Evolutionary conservation across 140 eudicot genomes (phyloP).

Genomic region (Oenanthe javanica): DNA sequence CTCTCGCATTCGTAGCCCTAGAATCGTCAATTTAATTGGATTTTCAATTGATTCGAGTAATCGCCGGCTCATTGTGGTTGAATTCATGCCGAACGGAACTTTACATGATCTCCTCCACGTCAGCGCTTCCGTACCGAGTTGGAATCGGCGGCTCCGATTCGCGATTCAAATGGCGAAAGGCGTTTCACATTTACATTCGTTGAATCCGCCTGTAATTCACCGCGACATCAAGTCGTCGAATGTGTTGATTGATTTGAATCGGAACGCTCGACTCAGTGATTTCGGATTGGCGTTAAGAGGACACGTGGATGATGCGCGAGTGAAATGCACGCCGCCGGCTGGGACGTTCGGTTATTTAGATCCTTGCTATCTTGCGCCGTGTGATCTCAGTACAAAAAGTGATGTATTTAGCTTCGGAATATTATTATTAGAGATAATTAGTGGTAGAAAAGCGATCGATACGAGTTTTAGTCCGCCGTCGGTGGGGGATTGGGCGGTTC

Average conservation of each 20-base stretch:
- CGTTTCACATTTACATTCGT: constrained; percentile 47
- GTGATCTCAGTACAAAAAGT: constrained; percentile 66
- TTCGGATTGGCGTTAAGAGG: constrained; percentile 82
- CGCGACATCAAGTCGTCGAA: constrained; percentile 85
- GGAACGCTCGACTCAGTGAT: constrained; percentile 65
- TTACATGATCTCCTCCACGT: constrained; percentile 52
- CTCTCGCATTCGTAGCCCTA: constrained; percentile 49
- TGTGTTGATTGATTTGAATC: constrained; percentile 50
- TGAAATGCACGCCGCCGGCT: constrained; percentile 75
- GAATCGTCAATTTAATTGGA: constrained; percentile 75
- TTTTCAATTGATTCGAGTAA: constrained; percentile 36
- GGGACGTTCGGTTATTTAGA: constrained; percentile 92
- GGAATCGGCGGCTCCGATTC: constrained; percentile 47
- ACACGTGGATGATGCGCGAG: constrained; percentile 76
- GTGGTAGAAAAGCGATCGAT: constrained; percentile 82
- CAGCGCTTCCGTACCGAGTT: constrained; percentile 30
- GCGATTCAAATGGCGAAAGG: constrained; percentile 72
- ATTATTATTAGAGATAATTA: constrained; percentile 59
- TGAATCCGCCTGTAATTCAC: constrained; percentile 79
- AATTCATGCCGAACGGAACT: constrained; percentile 80
- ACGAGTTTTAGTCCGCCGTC: constrained; percentile 72
- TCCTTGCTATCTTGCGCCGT: constrained; percentile 82
- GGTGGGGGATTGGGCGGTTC: constrained; percentile 81
- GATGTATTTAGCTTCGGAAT: constrained; percentile 89
- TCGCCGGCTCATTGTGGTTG: constrained; percentile 51